A percentile compares a stretch with the other conserved stretches of the same genome.
phyloP scores from a whole-genome alignment of 2,329 filamentous ascomycete species.

The Clonostachys rhizophaga region DNA sequence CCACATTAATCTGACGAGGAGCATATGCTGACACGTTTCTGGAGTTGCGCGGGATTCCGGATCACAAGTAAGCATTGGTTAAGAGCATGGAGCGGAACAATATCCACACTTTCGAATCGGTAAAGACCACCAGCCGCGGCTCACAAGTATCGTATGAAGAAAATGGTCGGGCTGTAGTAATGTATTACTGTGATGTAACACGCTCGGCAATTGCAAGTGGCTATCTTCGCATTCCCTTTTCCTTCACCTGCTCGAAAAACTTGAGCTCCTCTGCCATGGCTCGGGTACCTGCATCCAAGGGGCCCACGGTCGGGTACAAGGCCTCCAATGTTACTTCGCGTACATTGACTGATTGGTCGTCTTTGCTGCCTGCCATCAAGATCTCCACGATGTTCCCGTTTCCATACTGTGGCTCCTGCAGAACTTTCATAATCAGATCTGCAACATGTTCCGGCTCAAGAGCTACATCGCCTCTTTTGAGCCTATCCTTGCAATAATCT shows the following conservation, averaged over 20 bases:
- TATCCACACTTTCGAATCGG: too few species aligned
- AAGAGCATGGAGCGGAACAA: too few species aligned
- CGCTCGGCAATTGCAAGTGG: too few species aligned
- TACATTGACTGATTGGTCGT: slow-evolving; percentile 4
- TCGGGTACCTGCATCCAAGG: neutral
- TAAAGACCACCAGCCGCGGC: too few species aligned
- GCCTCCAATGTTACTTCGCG: slow-evolving; percentile 4
- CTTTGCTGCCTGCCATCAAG: slow-evolving; percentile 6
- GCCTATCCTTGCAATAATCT: slow-evolving; percentile 5
- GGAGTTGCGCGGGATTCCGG: too few species aligned
- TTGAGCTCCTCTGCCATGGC: slow-evolving; percentile 1
- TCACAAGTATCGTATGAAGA: too few species aligned
- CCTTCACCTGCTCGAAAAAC: neutral
- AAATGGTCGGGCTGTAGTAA: too few species aligned
- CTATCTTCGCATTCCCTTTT: neutral
- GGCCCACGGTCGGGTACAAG: neutral
- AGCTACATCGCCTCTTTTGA: slow-evolving; percentile 4
- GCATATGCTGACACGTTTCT: too few species aligned
- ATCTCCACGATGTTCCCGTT: slow-evolving; percentile 11
- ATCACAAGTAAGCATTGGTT: too few species aligned
- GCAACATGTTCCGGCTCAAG: slow-evolving; percentile 1
- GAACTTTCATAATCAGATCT: slow-evolving; percentile 5
- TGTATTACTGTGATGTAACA: too few species aligned
- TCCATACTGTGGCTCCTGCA: slow-evolving; percentile 7
- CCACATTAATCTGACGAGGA: too few species aligned